phyloP scores from a whole-genome alignment of 352 stramenopile genomes.

The Phytophthora constricta region DNA sequence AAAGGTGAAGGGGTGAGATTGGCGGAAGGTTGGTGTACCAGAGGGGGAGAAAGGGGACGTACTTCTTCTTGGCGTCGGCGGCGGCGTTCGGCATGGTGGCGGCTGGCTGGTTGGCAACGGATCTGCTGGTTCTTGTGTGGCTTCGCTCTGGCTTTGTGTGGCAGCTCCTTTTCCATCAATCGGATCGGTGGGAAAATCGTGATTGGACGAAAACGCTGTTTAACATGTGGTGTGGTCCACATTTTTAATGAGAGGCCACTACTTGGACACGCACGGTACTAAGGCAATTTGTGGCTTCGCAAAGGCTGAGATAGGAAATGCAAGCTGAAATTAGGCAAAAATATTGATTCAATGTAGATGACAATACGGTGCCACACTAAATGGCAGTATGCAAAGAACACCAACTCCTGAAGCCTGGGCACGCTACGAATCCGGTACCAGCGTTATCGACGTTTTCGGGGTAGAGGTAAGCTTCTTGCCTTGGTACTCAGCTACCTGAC shows the following conservation, averaged over 20 bases:
- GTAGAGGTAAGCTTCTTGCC: no score
- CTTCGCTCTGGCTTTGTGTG: slow-evolving; percentile 27
- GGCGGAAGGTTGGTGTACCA: not conserved
- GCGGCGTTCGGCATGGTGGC: slow-evolving; percentile 68
- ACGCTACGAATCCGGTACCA: no score
- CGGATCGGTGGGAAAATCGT: not conserved
- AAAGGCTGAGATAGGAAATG: no score
- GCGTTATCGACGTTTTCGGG: no score
- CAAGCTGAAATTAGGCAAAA: no score
- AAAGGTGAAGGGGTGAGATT: not conserved
- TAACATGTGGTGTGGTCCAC: slow-evolving; percentile 19
- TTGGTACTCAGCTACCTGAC: no score
- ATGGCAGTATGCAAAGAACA: no score
- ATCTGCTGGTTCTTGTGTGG: slow-evolving; percentile 4
- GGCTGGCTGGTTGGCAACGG: slow-evolving; percentile 5
- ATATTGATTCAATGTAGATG: no score
- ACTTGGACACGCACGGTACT: not conserved
- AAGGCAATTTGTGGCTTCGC: not conserved
- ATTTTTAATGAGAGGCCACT: no score
- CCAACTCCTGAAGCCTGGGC: no score
- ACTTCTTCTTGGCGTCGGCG: slow-evolving; percentile 88
- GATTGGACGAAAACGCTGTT: slow-evolving; percentile 19
- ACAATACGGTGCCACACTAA: no score
- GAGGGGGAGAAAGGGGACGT: slow-evolving; percentile 15
- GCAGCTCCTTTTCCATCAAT: slow-evolving; percentile 4